A percentile compares a stretch with the other conserved stretches of the same genome.
phyloP scores from a whole-genome alignment of 352 stramenopile genomes.

The Phytophthora meadii region DNA sequence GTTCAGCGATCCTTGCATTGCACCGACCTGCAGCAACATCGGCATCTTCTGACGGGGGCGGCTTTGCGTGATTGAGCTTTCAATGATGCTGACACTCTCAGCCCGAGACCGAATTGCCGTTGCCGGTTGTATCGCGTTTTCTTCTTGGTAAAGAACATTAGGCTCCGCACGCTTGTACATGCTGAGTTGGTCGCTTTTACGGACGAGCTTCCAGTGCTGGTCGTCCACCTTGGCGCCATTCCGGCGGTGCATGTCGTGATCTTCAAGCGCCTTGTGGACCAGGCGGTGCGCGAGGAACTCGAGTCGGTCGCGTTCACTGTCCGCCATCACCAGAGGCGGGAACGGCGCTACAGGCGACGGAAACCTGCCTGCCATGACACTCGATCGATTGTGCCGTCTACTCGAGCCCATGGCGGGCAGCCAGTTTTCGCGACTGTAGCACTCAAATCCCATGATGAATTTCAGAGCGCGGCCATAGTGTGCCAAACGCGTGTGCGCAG shows the following conservation, averaged over 20 bases:
- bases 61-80: constrained; percentile 16
- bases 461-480: constrained; percentile 10
- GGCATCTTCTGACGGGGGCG: constrained; percentile 42
- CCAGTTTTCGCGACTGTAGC: constrained; percentile 31
- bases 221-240: constrained; percentile 28
- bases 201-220: constrained; percentile 39
- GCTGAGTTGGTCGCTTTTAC: constrained; percentile 37
- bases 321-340: constrained; percentile 35
- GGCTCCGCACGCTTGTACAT: constrained; percentile 35
- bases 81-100: constrained; percentile 16
- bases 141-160: constrained; percentile 14
- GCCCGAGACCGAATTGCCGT: constrained; percentile 24
- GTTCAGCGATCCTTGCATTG: constrained; percentile 49
- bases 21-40: constrained; percentile 44
- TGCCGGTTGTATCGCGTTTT: constrained; percentile 13
- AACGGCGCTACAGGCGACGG: constrained; percentile 29
- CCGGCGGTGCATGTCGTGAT: constrained; percentile 36
- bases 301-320: constrained; percentile 37
- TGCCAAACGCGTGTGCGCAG: constrained; percentile 1
- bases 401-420: constrained; percentile 12
- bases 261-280: constrained; percentile 35
- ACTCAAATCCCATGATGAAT: constrained; percentile 31
- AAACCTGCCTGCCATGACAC: constrained; percentile 37
- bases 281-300: constrained; percentile 40
- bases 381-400: constrained; percentile 14